Base-by-base conservation (phyloP, 192 early-diverging fungal species). In the Obelidium mucronatum region DNA sequence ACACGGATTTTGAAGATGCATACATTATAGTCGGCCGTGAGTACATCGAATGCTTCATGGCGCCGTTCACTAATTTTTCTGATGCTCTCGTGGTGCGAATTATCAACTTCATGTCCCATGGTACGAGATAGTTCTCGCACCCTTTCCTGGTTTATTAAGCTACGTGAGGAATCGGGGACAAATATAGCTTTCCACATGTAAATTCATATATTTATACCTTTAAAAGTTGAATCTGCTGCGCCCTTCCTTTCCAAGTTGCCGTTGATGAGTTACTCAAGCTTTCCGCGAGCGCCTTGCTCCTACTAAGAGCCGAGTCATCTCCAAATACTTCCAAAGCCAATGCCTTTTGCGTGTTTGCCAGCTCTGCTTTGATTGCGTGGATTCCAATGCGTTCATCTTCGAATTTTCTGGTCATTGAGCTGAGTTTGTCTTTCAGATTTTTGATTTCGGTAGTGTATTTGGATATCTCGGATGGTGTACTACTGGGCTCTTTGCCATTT, bases 201-300 rank as follows among this genome's bases (percentile, higher is more conserved):
- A 2, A 67, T 30, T 33, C 1, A 19, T 34, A 2, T 19, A 67
- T 54, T n/a, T 31, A 30, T 48, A 76, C 74, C 53, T 67, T 63
- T 36, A 76, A 54, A 33, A 54, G 66, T 6, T 52, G 51, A 54
- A 76, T 76, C 34, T 67, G 40, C 37, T 76, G 74, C 2, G 74
- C 36, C 3, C 74, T 40, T 76, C 74, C 74, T 34, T 66, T 76
- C 74, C 74, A 76, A n/a, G 64, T 64, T 55, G 30, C n/a, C n/a
- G n/a, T n/a, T n/a, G n/a, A n/a, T n/a, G n/a, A n/a, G n/a, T n/a
- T n/a, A 64, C 39, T 37, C 30, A 66, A 31, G 30, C 61, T 52
- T 34, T 66, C 61, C 64, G 52, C 53, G 31, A 74, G 15, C n/a
- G n/a, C n/a, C n/a, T n/a, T n/a, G n/a, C n/a, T n/a, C 52, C 58